phyloP scores from a whole-genome alignment of 257 asterid species.

The Anisodus acutangulus region DNA sequence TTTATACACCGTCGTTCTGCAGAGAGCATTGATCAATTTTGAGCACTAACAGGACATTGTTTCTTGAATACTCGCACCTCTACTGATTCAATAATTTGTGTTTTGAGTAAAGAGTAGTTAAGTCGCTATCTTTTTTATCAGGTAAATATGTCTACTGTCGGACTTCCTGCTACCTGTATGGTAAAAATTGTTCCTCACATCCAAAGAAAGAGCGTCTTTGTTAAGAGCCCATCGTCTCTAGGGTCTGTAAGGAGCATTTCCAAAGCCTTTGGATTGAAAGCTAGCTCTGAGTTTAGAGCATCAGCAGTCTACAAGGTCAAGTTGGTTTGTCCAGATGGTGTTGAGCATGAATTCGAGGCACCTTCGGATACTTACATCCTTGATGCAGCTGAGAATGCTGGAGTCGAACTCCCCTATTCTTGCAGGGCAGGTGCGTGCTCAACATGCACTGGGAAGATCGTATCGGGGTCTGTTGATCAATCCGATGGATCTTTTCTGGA shows the following conservation, averaged over 20 bases:
- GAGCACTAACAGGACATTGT: background rate
- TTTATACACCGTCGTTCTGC: background rate
- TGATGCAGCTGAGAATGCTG: conserved; percentile 75
- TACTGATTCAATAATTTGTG: background rate
- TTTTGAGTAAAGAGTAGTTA: background rate
- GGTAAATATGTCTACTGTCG: conserved; percentile 63
- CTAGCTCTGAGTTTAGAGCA: conserved; percentile 51
- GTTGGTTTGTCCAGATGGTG: conserved; percentile 62
- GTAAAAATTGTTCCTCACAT: conserved; percentile 45
- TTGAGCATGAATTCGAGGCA: conserved; percentile 66
- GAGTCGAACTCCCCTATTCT: conserved; percentile 79
- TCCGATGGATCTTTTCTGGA: conserved; percentile 81
- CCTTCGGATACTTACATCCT: conserved; percentile 69
- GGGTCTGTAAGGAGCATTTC: conserved; percentile 52
- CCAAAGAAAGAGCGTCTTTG: conserved; percentile 42
- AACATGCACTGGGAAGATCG: conserved; percentile 77
- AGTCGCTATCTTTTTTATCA: conserved; percentile 30
- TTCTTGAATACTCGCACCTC: background rate
- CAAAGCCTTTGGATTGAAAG: conserved; percentile 58
- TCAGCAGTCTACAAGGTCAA: conserved; percentile 75
- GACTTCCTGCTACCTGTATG: conserved; percentile 56
- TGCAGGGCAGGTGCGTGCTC: conserved; percentile 98
- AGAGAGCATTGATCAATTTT: background rate
- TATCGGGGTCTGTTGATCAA: conserved; percentile 64
- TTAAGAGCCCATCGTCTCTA: conserved; percentile 52